phyloP scores from a whole-genome alignment of 305 asterid genomes.

The Caryopteris hybrid region DNA sequence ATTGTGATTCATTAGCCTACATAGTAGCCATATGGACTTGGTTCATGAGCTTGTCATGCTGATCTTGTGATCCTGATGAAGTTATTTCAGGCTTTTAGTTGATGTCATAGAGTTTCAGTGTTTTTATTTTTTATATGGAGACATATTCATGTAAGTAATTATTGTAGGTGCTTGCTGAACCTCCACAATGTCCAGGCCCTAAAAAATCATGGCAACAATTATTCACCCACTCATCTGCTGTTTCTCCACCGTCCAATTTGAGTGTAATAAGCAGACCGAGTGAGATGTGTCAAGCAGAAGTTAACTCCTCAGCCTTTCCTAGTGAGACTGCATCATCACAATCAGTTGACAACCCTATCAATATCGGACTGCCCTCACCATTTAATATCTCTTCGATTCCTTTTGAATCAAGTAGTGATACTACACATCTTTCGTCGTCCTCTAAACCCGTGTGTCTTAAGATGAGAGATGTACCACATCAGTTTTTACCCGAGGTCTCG shows the following conservation, averaged over 20 bases:
- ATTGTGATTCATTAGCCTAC: neutral
- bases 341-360: conserved; percentile 55
- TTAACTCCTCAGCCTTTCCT: conserved; percentile 43
- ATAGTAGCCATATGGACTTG: neutral
- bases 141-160: conserved; percentile 16
- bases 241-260: conserved; percentile 47
- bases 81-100: neutral
- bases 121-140: neutral
- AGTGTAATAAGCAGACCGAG: conserved; percentile 70
- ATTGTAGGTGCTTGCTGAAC: conserved; percentile 64
- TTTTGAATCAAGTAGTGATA: conserved; percentile 44
- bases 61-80: neutral
- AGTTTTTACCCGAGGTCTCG: conserved; percentile 67
- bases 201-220: conserved; percentile 96
- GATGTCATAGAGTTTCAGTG: neutral
- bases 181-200: conserved; percentile 62
- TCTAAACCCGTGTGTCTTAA: conserved; percentile 52
- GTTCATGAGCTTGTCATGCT: conserved; percentile 12
- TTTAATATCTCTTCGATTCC: conserved; percentile 50
- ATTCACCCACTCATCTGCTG: conserved; percentile 70
- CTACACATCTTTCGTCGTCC: conserved; percentile 39
- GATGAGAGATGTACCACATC: conserved; percentile 48
- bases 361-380: conserved; percentile 62
- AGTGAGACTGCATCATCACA: conserved; percentile 46
- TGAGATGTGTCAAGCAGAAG: conserved; percentile 53